Conservation (phyloP, 345 rosid genomes). For the Ceriops decandra region DNA sequence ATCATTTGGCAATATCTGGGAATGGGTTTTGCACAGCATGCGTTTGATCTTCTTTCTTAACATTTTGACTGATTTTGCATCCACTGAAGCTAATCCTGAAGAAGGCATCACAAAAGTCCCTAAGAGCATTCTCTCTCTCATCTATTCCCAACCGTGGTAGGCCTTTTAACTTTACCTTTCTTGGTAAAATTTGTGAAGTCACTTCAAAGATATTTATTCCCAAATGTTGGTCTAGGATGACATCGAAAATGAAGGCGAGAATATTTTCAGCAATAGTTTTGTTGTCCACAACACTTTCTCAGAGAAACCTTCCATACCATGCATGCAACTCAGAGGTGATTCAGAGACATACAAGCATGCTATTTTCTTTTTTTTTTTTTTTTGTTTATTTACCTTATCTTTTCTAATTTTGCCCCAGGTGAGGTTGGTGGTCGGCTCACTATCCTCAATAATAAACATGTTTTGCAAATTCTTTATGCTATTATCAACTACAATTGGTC, state of each 20-base stretch:
- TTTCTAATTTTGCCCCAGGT: too few relatives aligned
- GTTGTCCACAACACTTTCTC: slow-evolving; percentile 62
- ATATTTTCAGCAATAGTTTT: slow-evolving; percentile 53
- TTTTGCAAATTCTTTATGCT: too few relatives aligned
- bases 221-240: slow-evolving; percentile 47
- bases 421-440: too few relatives aligned
- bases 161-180: slow-evolving; percentile 9
- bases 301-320: slow-evolving; percentile 68
- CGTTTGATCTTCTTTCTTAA: not conserved
- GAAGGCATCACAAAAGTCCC: slow-evolving; percentile 45
- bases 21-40: not conserved
- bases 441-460: too few relatives aligned
- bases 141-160: slow-evolving; percentile 58
- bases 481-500: too few relatives aligned
- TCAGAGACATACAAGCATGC: not conserved
- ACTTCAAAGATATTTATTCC: not conserved
- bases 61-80: slow-evolving; percentile 6
- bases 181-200: slow-evolving; percentile 2
- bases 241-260: slow-evolving; percentile 46
- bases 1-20: not conserved
- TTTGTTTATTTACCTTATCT: not conserved
- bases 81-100: slow-evolving; percentile 50
- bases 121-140: slow-evolving; percentile 46
- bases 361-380: not conserved
- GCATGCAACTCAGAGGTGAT: slow-evolving; percentile 47